These are phyloP conservation scores for Vicia sativa DNA, from an alignment of 306 rosid species.

Conservation along the genomic window DNA sequence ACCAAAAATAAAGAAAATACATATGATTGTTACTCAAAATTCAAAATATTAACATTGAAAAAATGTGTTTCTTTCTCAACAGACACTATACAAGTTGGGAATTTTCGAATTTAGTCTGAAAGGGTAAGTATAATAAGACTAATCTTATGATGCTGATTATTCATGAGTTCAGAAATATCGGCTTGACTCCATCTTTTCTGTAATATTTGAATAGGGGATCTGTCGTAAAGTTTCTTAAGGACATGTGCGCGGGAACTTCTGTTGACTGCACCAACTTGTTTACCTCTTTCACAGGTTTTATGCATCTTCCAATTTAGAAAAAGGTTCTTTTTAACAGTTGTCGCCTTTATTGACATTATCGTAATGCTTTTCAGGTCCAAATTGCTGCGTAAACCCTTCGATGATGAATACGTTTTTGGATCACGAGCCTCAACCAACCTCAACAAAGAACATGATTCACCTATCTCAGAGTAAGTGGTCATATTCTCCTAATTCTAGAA, in stretches of 20 bases:
- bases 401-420: conserved; percentile 62
- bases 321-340: neutral
- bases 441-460: conserved; percentile 90
- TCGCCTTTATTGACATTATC: conserved; percentile 6
- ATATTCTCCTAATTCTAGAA: conserved; percentile 10
- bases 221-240: conserved; percentile 56
- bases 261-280: conserved; percentile 79
- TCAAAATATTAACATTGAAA: conserved; percentile 34
- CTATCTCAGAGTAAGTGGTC: conserved; percentile 74
- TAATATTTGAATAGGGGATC: conserved; percentile 50
- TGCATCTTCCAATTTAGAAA: conserved; percentile 13
- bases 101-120: conserved; percentile 62
- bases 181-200: conserved; percentile 18
- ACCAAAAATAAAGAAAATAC: neutral
- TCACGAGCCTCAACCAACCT: conserved; percentile 87
- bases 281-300: conserved; percentile 77
- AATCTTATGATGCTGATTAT: conserved; percentile 12
- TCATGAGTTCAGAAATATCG: neutral
- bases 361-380: conserved; percentile 62
- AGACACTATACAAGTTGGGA: conserved; percentile 69
- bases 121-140: conserved; percentile 57
- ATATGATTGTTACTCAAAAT: neutral
- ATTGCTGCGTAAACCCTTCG: conserved; percentile 71
- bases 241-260: conserved; percentile 62
- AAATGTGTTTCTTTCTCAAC: conserved; percentile 38